Base-by-base conservation (phyloP, 1,284 basidiomycete genomes). In the Neonothopanus nambi region DNA sequence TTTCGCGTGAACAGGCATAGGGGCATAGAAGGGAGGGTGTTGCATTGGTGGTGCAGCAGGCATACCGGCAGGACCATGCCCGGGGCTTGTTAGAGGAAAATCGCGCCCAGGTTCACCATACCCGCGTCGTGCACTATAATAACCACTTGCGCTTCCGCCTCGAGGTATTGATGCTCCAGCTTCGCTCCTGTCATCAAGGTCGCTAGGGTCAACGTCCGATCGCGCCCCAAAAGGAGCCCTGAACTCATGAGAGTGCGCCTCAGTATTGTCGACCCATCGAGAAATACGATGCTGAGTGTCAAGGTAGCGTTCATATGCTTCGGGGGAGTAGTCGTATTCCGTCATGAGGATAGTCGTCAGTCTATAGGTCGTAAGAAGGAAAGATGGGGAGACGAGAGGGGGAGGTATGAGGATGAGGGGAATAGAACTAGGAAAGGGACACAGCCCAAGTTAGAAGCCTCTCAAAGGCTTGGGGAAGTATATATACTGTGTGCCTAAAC, bases 251-350 rank as follows among this genome's bases (percentile, higher is more conserved):
- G 47, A 23, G 30, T 57, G 52, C 7, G 56, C 56, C 26, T 54
- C 56, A 5, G 56, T 53, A 28, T 53, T 51, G 45, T 57, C 52
- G 30, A 53, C 51, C 56, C 56, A 57, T 38, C 33, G 35, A 3
- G 56, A 35, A 35, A 57, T 53, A 17, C 56, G 51, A 20, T 44
- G 18, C 15, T 53, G 51, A 1, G 43, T 57, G 15, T 53, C 56
- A 36, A 57, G 48, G 51, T 54, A 48, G 21, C 52, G 56, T 38
- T 51, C 17, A 39, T 57, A 57, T 12, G 51, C 56, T 35, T 49
- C 56, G 42, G 56, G 56, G 18, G 51, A 54, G 44, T 57, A 57
- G 52, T 57, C 56, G 45, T 57, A 57, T 54, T 57, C 56, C 11
- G 56, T 54, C 56, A 57, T 57, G 38, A 35, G 33, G 33, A 26